Evolutionary conservation across 2,329 filamentous ascomycete species (phyloP), one percentile per base, ranked within the genome.

Genomic region (Salinomyces thailandicus): DNA sequence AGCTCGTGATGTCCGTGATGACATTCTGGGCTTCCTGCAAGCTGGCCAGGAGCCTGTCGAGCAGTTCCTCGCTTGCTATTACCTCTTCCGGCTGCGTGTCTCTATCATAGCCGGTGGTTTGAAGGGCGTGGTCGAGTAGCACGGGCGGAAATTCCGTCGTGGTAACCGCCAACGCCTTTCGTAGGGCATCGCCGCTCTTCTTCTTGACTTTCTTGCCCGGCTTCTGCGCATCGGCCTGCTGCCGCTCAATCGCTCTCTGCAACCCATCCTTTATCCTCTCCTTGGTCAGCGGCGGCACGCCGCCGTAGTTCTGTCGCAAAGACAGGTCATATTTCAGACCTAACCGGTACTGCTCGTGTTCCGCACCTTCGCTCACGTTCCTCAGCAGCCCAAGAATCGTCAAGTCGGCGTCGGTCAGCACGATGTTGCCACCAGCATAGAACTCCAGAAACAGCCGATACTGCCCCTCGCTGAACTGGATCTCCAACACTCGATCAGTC

Each of bases 401-500:
- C 35, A 87, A 67, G 16, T 93, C 79, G 34, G 71, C 73, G 55
- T 96, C 86, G 2, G 91, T 94, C 36, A 98, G 69, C 43, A 98
- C 85, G 42, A 98, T 80, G 57, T 98, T 98, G 31, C 91, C 91
- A 35, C 84, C 83, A 1, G 91, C 89, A 57, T 94, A 98, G 64
- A 98, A 98, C 62, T 98, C 91, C 18, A 98, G 67, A 57, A 85
- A 95, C 15, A 98, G 61, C 28, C 81, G 73, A 57, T 93, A 95
- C 49, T 79, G 72, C 8, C 91, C 91, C 66, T 96, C 86, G 50
- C 84, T 93, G 58, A 98, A 95, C 51, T 82, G 74, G 36, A 98
- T 77, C 58, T 96, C 85, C 36, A 98, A 79, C 43, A 98, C 82
- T 36, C 91, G 75, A 59, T 98, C 91, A 2, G 87, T 95, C 33